Evolutionary conservation across 2,329 filamentous ascomycete genomes (phyloP).

Genomic region (Nigrograna mackinnonii): DNA sequence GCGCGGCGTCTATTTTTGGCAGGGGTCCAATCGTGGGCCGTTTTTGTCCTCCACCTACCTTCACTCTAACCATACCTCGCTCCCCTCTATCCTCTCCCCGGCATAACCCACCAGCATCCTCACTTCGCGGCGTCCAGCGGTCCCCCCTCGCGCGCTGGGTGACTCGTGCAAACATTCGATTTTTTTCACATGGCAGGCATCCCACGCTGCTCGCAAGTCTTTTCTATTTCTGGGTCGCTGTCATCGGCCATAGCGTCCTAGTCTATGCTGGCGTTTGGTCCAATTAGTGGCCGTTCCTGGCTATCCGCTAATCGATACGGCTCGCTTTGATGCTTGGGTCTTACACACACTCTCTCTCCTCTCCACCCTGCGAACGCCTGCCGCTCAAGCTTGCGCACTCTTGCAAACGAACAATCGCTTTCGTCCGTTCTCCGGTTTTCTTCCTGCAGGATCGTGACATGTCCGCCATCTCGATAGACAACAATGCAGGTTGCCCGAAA

Average conservation of each 20-base stretch:
- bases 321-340: conserved; percentile 1
- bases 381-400: too few relatives aligned
- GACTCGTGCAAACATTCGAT: conserved; percentile 2
- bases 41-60: not conserved
- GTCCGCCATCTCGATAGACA: not conserved
- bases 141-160: not conserved
- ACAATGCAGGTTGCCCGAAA: not conserved
- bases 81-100: not conserved
- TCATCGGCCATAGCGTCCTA: conserved; percentile 7
- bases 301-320: not conserved
- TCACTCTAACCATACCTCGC: not conserved
- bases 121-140: not conserved
- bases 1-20: conserved; percentile 7
- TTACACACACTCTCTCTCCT: conserved; percentile 2
- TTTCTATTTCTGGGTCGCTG: conserved; percentile 10
- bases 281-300: conserved; percentile 2
- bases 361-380: conserved; percentile 3
- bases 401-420: too few relatives aligned
- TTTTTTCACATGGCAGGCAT: conserved; percentile 2
- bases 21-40: not conserved
- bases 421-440: not conserved
- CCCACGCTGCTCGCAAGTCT: conserved; percentile 3
- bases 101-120: not conserved
- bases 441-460: conserved; percentile 1
- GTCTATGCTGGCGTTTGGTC: not conserved